phyloP scores from a whole-genome alignment of 2,329 filamentous ascomycete genomes.

The Neofusicoccum sp. region DNA sequence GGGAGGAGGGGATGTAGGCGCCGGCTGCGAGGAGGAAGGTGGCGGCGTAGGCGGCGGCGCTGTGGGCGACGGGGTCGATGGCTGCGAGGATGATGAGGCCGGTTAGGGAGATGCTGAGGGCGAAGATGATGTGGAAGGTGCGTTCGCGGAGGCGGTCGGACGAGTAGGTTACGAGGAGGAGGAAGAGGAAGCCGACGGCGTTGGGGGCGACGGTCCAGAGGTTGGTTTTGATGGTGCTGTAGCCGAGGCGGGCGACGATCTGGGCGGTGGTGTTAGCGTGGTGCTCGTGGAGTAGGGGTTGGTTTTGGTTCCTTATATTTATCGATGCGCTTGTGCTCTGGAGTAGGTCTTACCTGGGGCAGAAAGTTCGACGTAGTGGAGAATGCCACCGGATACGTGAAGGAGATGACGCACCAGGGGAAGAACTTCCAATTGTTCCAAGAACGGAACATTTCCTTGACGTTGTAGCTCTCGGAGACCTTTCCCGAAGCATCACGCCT shows the following conservation, averaged over 20 bases:
- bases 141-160: constrained; percentile 17
- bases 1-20: neutral
- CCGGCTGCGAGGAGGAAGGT: constrained; percentile 13
- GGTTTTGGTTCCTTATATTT: neutral
- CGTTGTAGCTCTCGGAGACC: constrained; percentile 38
- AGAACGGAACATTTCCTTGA: constrained; percentile 42
- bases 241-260: constrained; percentile 13
- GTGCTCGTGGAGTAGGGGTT: neutral
- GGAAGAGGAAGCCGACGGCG: constrained; percentile 7
- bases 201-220: constrained; percentile 16
- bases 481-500: constrained; percentile 47
- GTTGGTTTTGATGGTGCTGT: constrained; percentile 17
- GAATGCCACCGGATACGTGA: constrained; percentile 52
- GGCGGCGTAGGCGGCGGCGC: neutral
- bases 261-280: neutral
- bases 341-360: constrained; percentile 31
- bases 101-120: neutral
- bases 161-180: neutral
- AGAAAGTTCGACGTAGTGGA: constrained; percentile 48
- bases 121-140: constrained; percentile 11
- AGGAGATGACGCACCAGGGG: constrained; percentile 46
- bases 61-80: neutral
- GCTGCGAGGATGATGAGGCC: constrained; percentile 3
- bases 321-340: neutral
- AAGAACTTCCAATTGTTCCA: constrained; percentile 46